phyloP scores from a whole-genome alignment of 192 early-diverging fungal species.

The Oehlia diaphana region DNA sequence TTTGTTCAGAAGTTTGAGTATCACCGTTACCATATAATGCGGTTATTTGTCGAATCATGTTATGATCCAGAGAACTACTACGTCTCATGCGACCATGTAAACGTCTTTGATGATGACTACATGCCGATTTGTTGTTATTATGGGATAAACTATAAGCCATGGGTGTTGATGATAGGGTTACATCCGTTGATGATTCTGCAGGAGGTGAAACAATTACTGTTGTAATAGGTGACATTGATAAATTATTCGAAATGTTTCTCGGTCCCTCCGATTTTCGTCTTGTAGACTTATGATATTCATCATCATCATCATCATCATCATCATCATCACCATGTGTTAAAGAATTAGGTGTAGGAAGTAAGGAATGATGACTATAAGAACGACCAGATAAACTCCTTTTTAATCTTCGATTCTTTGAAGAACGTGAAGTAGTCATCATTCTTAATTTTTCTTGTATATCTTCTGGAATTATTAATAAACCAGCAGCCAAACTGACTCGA shows the following conservation, averaged over 20 bases:
- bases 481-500: slow-evolving; percentile 44
- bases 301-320: background rate
- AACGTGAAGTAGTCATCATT: background rate
- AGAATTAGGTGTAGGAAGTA: background rate
- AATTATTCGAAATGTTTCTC: background rate
- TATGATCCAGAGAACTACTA: slow-evolving; percentile 33
- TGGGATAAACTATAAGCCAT: background rate
- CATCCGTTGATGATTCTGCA: background rate
- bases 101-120: slow-evolving; percentile 17
- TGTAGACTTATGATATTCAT: background rate
- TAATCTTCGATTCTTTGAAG: background rate
- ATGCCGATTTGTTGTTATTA: background rate
- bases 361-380: slow-evolving; percentile 30
- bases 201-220: background rate
- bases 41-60: slow-evolving; percentile 31
- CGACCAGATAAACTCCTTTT: slow-evolving; percentile 29
- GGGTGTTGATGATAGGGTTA: background rate
- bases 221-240: background rate
- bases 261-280: background rate
- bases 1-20: slow-evolving; percentile 14
- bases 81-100: slow-evolving; percentile 24
- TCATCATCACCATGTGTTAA: background rate
- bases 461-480: slow-evolving; percentile 45
- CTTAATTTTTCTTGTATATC: slow-evolving; percentile 36
- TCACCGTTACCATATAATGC: slow-evolving; percentile 14